These are phyloP conservation scores for Tylopilus cervinicoccineus DNA, from an alignment of 768 basidiomycete species.

Conservation along the genomic window DNA sequence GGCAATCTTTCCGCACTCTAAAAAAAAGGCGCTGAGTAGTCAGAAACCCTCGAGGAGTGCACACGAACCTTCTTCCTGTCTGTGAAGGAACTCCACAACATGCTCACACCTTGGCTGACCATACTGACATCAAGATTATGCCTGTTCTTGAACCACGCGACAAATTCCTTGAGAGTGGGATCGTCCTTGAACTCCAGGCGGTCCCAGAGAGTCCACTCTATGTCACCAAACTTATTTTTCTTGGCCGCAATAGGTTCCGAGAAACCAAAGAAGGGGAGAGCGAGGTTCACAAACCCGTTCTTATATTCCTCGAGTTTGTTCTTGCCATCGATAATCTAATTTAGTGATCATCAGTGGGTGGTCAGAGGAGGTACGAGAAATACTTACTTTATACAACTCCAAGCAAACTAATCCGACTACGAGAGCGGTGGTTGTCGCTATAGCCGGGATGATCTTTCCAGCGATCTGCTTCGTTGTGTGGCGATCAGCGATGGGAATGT, in stretches of 20 bases:
- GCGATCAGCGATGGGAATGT: slow-evolving; percentile 77
- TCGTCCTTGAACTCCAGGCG: slow-evolving; percentile 90
- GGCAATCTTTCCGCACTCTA: slow-evolving; percentile 84
- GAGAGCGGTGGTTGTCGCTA: slow-evolving; percentile 96
- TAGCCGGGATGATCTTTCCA: slow-evolving; percentile 98
- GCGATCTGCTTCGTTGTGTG: slow-evolving; percentile 97
- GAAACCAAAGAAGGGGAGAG: slow-evolving; percentile 98
- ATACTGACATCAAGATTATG: slow-evolving; percentile 89
- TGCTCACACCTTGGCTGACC: slow-evolving; percentile 96
- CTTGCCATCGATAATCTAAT: slow-evolving; percentile 92
- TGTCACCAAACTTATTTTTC: slow-evolving; percentile 84
- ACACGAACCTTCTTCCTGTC: slow-evolving; percentile 81
- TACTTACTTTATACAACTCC: slow-evolving; percentile 88
- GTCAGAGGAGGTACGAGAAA: neutral
- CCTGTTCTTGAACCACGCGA: slow-evolving; percentile 77
- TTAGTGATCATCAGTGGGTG: neutral
- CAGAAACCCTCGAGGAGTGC: neutral
- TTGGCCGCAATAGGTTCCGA: slow-evolving; percentile 91
- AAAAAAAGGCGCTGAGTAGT: slow-evolving; percentile 1
- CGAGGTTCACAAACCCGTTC: slow-evolving; percentile 98
- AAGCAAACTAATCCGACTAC: slow-evolving; percentile 95
- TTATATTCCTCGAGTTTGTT: slow-evolving; percentile 91
- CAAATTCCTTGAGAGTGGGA: slow-evolving; percentile 81
- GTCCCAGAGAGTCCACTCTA: slow-evolving; percentile 98
- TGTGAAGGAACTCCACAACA: slow-evolving; percentile 95